phyloP scores from a whole-genome alignment of 345 rosid genomes.

The Rhizophora mangle region DNA sequence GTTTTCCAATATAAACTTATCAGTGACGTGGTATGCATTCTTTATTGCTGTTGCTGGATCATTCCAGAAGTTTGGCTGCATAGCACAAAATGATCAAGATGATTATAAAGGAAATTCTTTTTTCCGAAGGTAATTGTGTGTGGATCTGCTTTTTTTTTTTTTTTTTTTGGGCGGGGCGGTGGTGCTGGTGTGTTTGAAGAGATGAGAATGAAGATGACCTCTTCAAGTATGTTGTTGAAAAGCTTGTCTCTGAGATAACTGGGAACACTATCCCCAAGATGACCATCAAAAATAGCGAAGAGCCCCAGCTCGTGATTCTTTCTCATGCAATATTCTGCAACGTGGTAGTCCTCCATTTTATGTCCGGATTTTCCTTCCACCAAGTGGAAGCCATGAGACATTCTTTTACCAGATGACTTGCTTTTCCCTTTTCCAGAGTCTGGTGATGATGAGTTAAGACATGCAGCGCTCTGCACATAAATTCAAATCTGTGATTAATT shows the following conservation, averaged over 20 bases:
- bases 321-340: slow-evolving; percentile 46
- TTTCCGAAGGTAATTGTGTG: not conserved
- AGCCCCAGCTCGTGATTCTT: slow-evolving; percentile 50
- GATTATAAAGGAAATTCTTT: not conserved
- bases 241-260: slow-evolving; percentile 50
- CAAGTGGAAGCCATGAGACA: slow-evolving; percentile 54
- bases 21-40: slow-evolving; percentile 50
- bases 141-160: not conserved
- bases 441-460: slow-evolving; percentile 34
- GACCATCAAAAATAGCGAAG: slow-evolving; percentile 60
- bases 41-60: slow-evolving; percentile 41
- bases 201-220: slow-evolving; percentile 21
- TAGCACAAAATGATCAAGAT: not conserved
- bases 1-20: slow-evolving; percentile 46
- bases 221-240: slow-evolving; percentile 47
- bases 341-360: slow-evolving; percentile 61
- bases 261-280: slow-evolving; percentile 57
- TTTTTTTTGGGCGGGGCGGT: not conserved
- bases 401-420: slow-evolving; percentile 30
- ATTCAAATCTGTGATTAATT: not conserved
- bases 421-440: slow-evolving; percentile 48
- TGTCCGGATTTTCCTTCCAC: slow-evolving; percentile 63
- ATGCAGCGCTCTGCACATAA: slow-evolving; percentile 26
- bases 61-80: slow-evolving; percentile 47
- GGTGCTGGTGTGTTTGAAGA: not conserved